Conservation (phyloP, 768 basidiomycete species). For the Trametes gibbosa region DNA sequence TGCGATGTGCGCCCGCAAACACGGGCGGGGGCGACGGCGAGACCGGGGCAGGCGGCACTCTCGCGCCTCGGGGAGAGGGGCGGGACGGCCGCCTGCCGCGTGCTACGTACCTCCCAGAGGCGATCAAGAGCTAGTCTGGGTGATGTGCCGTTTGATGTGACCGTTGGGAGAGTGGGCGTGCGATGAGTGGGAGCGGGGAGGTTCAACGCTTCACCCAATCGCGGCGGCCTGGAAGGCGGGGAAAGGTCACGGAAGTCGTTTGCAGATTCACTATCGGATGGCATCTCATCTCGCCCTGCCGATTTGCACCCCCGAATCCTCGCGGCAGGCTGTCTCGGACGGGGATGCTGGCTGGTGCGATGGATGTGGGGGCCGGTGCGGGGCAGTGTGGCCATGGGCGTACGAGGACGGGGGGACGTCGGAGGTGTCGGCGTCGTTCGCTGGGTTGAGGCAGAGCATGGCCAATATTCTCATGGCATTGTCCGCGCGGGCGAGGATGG, state of each 20-base stretch:
- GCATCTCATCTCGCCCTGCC: conserved; percentile 18
- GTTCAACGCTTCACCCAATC: conserved; percentile 10
- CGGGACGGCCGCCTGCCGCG: background rate
- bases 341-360: background rate
- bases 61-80: background rate
- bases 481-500: background rate
- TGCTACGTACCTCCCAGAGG: background rate
- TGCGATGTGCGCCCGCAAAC: background rate
- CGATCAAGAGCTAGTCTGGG: background rate
- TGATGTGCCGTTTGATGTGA: background rate
- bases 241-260: conserved; percentile 1
- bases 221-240: conserved; percentile 2
- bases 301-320: conserved; percentile 19
- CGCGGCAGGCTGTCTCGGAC: conserved; percentile 11
- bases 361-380: no score
- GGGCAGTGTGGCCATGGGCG: no score
- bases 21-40: background rate
- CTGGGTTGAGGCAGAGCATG: no score
- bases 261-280: conserved; percentile 19
- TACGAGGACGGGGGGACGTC: background rate
- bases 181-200: no score
- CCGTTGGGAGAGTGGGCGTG: no score
- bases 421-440: background rate
- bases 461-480: no score
- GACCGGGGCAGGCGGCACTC: conserved; percentile 1